These are phyloP conservation scores for Pseudogymnoascus verrucosus DNA, from an alignment of 2,329 filamentous ascomycete species.

Conservation along the genomic window DNA sequence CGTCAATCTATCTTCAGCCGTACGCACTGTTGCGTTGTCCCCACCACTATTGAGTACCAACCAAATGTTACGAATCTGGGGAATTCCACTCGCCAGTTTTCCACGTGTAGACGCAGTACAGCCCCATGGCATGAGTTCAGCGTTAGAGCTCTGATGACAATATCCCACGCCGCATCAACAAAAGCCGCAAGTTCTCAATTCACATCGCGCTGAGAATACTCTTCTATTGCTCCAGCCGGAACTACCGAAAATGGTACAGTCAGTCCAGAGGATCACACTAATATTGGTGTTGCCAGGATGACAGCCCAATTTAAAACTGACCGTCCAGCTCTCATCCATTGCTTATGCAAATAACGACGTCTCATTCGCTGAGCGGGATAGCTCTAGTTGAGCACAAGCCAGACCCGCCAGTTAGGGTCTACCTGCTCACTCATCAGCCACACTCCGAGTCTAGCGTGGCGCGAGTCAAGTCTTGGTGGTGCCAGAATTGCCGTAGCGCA, in stretches of 20 bases:
- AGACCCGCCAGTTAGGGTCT: slow-evolving; percentile 3
- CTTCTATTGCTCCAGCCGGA: neutral
- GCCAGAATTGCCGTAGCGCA: neutral
- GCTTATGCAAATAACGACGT: neutral
- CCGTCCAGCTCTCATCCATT: neutral
- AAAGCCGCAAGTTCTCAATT: neutral
- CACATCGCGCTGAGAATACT: neutral
- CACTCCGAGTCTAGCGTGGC: neutral
- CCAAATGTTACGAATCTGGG: neutral
- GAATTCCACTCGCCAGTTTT: neutral
- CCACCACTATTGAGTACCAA: neutral
- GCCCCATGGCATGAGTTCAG: neutral
- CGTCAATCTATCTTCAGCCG: slow-evolving; percentile 4
- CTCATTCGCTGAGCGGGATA: neutral
- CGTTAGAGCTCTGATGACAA: neutral
- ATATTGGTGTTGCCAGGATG: neutral
- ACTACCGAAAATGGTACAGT: neutral
- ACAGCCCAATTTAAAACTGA: neutral
- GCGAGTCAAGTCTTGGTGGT: neutral
- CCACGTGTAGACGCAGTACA: neutral
- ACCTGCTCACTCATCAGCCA: slow-evolving; percentile 6
- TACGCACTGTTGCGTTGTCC: slow-evolving; percentile 1
- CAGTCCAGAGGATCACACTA: neutral
- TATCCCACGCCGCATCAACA: neutral
- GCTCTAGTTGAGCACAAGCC: neutral